Percentiles rank a stretch among this genome's conserved stretches.
Conservation (phyloP, 2,329 filamentous ascomycete genomes). For the Fusarium subglutinans region DNA sequence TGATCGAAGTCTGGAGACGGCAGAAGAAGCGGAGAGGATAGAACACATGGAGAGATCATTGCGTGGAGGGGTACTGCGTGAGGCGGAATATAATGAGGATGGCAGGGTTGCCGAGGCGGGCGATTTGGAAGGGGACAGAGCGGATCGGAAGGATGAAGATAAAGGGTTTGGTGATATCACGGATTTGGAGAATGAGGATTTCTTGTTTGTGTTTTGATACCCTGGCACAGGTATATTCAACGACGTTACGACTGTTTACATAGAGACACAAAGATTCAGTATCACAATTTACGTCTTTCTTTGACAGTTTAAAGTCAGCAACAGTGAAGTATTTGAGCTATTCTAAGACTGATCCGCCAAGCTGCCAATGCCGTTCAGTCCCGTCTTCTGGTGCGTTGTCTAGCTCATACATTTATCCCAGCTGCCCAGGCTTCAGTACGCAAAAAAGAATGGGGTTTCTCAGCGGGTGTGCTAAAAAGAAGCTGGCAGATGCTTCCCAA, state of each 20-base stretch:
- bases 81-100: constrained; percentile 11
- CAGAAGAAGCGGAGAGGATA: constrained; percentile 53
- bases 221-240: background rate
- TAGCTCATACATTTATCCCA: background rate
- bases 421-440: background rate
- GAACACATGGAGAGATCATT: constrained; percentile 41
- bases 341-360: background rate
- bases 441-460: background rate
- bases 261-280: background rate
- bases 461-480: rapidly evolving
- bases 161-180: constrained; percentile 60
- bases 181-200: constrained; percentile 70
- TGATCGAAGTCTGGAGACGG: constrained; percentile 67
- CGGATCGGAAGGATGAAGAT: constrained; percentile 15
- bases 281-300: background rate
- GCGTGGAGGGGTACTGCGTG: constrained; percentile 12
- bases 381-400: background rate
- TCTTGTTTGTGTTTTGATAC: constrained; percentile 63
- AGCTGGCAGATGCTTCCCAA: rapidly evolving
- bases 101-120: constrained; percentile 7
- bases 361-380: constrained; percentile 8
- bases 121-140: constrained; percentile 15
- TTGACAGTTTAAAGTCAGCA: rapidly evolving
- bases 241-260: background rate
- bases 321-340: background rate